Percentiles rank a stretch among this genome's conserved stretches.
Conservation (phyloP, 768 basidiomycete species). For the Rhodotorula diobovata region DNA sequence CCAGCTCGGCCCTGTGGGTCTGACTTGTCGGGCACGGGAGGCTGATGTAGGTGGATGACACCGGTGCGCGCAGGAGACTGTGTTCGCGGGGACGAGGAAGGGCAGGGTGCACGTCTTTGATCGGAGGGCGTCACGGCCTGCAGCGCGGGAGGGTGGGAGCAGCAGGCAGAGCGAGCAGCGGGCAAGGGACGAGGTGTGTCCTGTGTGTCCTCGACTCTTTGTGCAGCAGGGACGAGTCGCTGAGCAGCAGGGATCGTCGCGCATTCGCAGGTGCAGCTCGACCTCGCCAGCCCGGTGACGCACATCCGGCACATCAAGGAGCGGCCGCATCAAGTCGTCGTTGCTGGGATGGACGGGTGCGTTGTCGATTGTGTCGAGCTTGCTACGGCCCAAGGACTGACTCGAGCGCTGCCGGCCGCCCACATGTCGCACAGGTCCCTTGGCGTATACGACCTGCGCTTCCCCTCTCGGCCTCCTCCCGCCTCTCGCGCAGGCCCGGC, state of each 20-base stretch:
- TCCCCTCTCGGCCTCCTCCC: neutral
- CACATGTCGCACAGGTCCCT: slow-evolving; percentile 1
- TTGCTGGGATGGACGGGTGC: slow-evolving; percentile 28
- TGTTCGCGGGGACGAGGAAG: slow-evolving; percentile 26
- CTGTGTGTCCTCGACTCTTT: neutral
- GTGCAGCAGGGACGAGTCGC: neutral
- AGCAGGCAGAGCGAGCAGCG: neutral
- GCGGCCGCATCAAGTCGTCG: slow-evolving; percentile 13
- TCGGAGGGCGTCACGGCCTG: slow-evolving; percentile 1
- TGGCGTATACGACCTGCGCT: slow-evolving; percentile 28
- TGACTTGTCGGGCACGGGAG: too few species aligned
- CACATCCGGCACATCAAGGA: slow-evolving; percentile 13
- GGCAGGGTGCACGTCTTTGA: slow-evolving; percentile 20
- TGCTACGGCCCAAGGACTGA: too few species aligned
- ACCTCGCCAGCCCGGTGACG: slow-evolving; percentile 17
- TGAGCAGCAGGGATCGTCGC: neutral
- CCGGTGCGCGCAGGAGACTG: neutral
- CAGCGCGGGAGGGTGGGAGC: neutral
- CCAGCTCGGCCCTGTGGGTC: too few species aligned
- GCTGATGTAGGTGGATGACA: too few species aligned
- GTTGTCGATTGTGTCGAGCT: too few species aligned
- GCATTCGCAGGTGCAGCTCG: slow-evolving; percentile 13
- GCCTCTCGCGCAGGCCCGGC: neutral
- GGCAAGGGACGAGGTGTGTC: slow-evolving; percentile 14
- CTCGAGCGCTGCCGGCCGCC: too few species aligned